Conservation (phyloP, 129 eudicot species). For the Scalesia atractyloides region DNA sequence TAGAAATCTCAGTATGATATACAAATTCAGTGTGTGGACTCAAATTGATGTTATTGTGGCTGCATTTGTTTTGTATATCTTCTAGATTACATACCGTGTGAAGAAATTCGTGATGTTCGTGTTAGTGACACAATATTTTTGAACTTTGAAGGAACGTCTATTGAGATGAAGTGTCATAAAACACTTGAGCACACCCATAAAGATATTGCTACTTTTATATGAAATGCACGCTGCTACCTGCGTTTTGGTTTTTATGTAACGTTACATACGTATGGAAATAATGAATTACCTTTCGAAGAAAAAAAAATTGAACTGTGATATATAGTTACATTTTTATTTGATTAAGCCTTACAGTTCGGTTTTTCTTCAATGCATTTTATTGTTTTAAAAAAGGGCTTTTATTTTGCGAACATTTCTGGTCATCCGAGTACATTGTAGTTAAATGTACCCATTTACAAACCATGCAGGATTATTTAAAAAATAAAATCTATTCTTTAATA, state of each 20-base stretch:
- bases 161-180: neutral
- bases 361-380: neutral
- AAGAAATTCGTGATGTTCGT: neutral
- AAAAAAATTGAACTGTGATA: neutral
- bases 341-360: neutral
- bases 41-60: slow-evolving; percentile 1
- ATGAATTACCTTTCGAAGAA: neutral
- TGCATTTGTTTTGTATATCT: neutral
- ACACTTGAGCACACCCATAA: neutral
- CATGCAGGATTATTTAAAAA: neutral
- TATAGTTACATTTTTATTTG: neutral
- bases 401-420: neutral
- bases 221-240: neutral
- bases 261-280: neutral
- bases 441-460: too few species aligned
- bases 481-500: neutral
- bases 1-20: neutral
- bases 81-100: neutral
- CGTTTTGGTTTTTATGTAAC: neutral
- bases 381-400: neutral
- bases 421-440: too few species aligned
- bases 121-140: neutral
- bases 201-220: neutral
- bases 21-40: neutral
- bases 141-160: too few species aligned